These are phyloP conservation scores for Citrus sp. DNA, from an alignment of 345 rosid species.

Conservation along the genomic window DNA sequence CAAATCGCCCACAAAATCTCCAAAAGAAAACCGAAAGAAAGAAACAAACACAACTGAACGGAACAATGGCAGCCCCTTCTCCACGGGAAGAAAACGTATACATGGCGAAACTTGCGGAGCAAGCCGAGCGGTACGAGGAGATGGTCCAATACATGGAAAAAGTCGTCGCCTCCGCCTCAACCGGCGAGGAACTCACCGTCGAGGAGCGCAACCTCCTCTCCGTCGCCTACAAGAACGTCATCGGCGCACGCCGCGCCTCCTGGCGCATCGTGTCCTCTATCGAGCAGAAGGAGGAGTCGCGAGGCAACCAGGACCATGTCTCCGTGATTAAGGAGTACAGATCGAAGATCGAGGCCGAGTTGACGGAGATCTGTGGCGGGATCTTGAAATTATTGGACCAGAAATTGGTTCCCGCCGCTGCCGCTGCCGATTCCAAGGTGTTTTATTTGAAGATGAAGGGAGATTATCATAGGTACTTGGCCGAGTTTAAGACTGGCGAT, in stretches of 20 bases:
- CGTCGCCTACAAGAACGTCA: slow-evolving; percentile 39
- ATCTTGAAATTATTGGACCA: slow-evolving; percentile 27
- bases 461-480: slow-evolving; percentile 35
- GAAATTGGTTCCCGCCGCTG: slow-evolving; percentile 25
- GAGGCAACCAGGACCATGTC: slow-evolving; percentile 34
- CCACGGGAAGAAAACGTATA: slow-evolving; percentile 24
- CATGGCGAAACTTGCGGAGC: slow-evolving; percentile 35
- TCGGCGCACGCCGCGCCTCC: slow-evolving; percentile 35
- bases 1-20: background rate
- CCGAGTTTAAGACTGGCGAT: slow-evolving; percentile 31
- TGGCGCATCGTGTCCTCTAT: slow-evolving; percentile 36
- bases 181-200: slow-evolving; percentile 25
- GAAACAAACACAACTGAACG: background rate
- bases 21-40: background rate
- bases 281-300: slow-evolving; percentile 40
- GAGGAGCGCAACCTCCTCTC: slow-evolving; percentile 41
- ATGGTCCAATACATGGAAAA: slow-evolving; percentile 38
- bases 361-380: slow-evolving; percentile 34
- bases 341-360: slow-evolving; percentile 30
- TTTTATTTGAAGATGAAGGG: slow-evolving; percentile 39
- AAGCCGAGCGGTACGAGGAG: slow-evolving; percentile 37
- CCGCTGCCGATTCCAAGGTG: slow-evolving; percentile 26
- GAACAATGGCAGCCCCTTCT: slow-evolving; percentile 2
- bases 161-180: slow-evolving; percentile 16
- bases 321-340: slow-evolving; percentile 26